phyloP scores from a whole-genome alignment of 1,284 basidiomycete genomes.

The Cryptococcus sp. region DNA sequence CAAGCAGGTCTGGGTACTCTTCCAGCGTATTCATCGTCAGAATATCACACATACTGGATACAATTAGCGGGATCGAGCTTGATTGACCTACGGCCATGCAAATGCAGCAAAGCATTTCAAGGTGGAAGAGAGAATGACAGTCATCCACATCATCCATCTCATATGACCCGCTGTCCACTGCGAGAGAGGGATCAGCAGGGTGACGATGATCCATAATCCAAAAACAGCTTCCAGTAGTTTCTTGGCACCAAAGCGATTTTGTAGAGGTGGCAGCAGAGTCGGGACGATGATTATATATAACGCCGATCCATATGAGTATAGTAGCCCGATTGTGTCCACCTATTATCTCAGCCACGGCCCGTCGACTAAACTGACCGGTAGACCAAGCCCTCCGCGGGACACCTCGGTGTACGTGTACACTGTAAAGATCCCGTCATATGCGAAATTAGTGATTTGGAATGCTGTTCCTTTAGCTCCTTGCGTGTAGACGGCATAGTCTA shows the following conservation, averaged over 20 bases:
- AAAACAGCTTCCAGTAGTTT: slow-evolving; percentile 5
- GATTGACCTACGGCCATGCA: slow-evolving; percentile 20
- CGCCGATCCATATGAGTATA: slow-evolving; percentile 9
- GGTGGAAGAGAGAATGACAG: background rate
- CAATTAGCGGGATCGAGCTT: background rate
- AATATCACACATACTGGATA: slow-evolving; percentile 17
- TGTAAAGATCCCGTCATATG: slow-evolving; percentile 23
- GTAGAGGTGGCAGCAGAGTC: slow-evolving; percentile 14
- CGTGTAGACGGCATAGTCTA: background rate
- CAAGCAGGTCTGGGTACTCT: slow-evolving; percentile 22
- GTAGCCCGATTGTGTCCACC: slow-evolving; percentile 19
- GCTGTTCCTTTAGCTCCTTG: slow-evolving; percentile 1
- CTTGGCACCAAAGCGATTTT: slow-evolving; percentile 10
- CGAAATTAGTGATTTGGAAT: slow-evolving; percentile 19
- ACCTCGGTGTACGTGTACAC: slow-evolving; percentile 21
- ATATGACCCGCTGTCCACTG: slow-evolving; percentile 10
- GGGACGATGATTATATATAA: slow-evolving; percentile 18
- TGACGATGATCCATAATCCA: slow-evolving; percentile 10
- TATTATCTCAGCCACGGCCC: background rate
- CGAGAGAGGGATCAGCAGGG: slow-evolving; percentile 15
- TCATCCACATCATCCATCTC: slow-evolving; percentile 10
- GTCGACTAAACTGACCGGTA: slow-evolving; percentile 12
- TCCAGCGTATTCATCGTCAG: slow-evolving; percentile 17
- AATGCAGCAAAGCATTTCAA: slow-evolving; percentile 14
- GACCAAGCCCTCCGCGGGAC: slow-evolving; percentile 16